Base-by-base conservation (phyloP, 805 yeast genomes). In the Zygosaccharomyces bisporus region DNA sequence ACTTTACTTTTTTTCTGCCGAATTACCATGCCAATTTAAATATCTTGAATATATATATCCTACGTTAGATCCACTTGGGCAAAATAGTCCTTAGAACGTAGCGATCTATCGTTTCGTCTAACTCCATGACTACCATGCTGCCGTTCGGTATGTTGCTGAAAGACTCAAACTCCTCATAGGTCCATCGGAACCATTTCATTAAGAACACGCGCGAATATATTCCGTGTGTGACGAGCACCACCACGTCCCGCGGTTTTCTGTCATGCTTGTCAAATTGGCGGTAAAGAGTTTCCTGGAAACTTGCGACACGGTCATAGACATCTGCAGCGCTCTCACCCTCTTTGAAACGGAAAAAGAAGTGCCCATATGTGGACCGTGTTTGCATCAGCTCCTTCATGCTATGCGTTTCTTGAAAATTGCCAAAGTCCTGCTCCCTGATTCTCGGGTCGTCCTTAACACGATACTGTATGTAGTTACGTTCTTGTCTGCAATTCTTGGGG, bases 241-340 rank as follows among this genome's bases (percentile, higher is more conserved):
- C 73, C 14, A 89, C 83, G 47, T 79, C 77, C n/a, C 96, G 89
- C 59, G 86, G 86, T 54, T 77, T 73, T 30, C 54, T 52, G 16
- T 76, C 81, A 36, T 70, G 50, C 49, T 76, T 62, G 47, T 77
- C 77, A 58, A 90, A 89, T 61, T 86, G 93, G 38, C 97, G 72
- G 60, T 83, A 87, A 31, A 90, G 64, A 0, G 95, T 80, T 63
- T 88, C 96, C 61, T 88, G 88, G 63, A 90, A 90, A 12, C 93
- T 85, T 2, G 96, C 86, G 50, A 90, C 83, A 38, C 97, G 72
- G 64, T 90, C 96, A 64, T 80, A 90, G 7, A 90, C 96, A 64
- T 90, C 97, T 0, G 97, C 97, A 0, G 96, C 97, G 56, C 93
- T 83, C 64, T 90, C 97, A 8, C 97, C 97, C 56, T 85, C 81